Percentiles rank a stretch among this genome's conserved stretches.
Conservation (phyloP, 257 asterid genomes). For the Solanum clarkiae region DNA sequence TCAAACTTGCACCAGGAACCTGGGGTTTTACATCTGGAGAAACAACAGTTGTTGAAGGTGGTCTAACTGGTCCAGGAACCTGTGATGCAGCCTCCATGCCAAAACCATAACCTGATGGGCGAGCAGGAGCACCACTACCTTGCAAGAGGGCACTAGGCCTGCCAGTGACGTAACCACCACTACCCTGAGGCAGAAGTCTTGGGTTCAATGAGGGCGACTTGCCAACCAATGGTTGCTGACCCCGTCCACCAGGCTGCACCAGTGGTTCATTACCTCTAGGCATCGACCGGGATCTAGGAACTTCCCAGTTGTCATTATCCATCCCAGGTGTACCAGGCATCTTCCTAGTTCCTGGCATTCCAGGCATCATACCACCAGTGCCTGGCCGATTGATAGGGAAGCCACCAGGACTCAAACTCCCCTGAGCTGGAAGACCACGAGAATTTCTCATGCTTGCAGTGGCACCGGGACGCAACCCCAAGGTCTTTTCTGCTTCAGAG, state of each 20-base stretch:
- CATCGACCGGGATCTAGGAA: constrained; percentile 65
- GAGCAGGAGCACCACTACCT: constrained; percentile 34
- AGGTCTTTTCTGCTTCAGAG: constrained; percentile 78
- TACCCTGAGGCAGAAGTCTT: constrained; percentile 58
- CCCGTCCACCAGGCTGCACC: constrained; percentile 33
- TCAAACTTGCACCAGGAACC: constrained; percentile 23
- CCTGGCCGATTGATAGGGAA: constrained; percentile 73
- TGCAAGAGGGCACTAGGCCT: constrained; percentile 73
- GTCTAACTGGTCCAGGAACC: constrained; percentile 19
- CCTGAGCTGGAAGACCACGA: constrained; percentile 51
- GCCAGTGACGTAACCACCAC: constrained; percentile 41
- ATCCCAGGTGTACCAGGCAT: constrained; percentile 80
- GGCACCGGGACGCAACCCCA: constrained; percentile 95
- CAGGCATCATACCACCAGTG: constrained; percentile 95
- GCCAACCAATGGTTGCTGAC: constrained; percentile 41
- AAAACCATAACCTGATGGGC: constrained; percentile 19
- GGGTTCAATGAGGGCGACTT: constrained; percentile 47
- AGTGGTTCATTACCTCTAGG: constrained; percentile 57
- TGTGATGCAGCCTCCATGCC: constrained; percentile 25
- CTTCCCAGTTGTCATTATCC: constrained; percentile 77
- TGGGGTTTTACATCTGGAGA: constrained; percentile 29
- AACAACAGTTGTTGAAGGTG: constrained; percentile 13
- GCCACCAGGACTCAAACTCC: constrained; percentile 49
- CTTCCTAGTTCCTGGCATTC: constrained; percentile 88
- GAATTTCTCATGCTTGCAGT: constrained; percentile 69